Evolutionary conservation across 495 filamentous ascomycete genomes (phyloP).

Genomic region (Trypethelium eluteriae): DNA sequence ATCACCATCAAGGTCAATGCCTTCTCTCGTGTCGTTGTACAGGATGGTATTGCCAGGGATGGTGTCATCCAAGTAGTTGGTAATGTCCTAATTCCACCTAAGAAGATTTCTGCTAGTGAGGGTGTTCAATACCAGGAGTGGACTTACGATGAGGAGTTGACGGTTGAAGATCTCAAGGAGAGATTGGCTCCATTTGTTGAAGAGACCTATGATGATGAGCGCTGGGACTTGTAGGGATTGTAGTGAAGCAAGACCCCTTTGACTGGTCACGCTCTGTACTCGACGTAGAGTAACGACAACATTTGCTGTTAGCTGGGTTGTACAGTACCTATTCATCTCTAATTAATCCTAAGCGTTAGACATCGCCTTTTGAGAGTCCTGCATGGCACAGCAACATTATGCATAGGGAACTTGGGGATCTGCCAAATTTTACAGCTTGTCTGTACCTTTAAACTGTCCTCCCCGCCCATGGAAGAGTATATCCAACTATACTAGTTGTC

Average conservation of each 20-base stretch:
- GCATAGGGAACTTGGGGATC: no score
- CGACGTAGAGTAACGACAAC: no score
- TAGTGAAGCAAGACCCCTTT: not conserved
- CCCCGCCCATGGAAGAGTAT: no score
- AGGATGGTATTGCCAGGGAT: constrained; percentile 62
- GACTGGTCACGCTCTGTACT: no score
- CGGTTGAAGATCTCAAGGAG: constrained; percentile 56
- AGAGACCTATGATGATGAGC: constrained; percentile 16
- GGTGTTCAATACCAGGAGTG: constrained; percentile 17
- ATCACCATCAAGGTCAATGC: constrained; percentile 66
- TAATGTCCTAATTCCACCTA: constrained; percentile 67
- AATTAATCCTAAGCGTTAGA: no score
- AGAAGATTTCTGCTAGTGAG: constrained; percentile 37
- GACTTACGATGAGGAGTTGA: constrained; percentile 46
- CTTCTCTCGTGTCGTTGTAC: constrained; percentile 47
- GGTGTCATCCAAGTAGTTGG: constrained; percentile 70
- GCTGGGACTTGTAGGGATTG: not conserved
- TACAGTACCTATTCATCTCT: no score
- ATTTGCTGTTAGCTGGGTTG: no score
- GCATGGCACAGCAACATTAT: no score
- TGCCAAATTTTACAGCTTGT: no score
- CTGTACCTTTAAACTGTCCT: no score
- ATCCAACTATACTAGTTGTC: no score
- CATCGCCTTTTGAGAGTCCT: no score
- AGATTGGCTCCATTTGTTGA: constrained; percentile 45